Percentiles rank a stretch among this genome's conserved stretches.
Evolutionary conservation across 768 basidiomycete genomes (phyloP).

Genomic region (Mycena indigotica): DNA sequence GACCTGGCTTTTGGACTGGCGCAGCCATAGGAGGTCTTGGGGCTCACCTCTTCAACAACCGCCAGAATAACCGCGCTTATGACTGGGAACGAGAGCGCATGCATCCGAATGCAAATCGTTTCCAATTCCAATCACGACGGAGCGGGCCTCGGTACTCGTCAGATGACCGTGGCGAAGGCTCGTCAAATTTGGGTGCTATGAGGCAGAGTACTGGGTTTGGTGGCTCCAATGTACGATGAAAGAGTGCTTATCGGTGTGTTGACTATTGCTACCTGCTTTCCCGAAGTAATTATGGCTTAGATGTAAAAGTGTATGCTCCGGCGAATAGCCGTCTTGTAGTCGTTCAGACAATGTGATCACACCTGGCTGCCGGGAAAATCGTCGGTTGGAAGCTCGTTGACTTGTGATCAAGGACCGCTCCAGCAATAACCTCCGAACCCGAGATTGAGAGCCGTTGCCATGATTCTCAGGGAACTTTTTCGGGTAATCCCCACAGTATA

Average conservation of each 20-base stretch:
- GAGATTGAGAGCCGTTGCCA: background rate
- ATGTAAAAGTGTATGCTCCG: constrained; percentile 13
- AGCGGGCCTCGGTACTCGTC: constrained; percentile 23
- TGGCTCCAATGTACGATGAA: constrained; percentile 70
- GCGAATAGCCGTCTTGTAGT: constrained; percentile 18
- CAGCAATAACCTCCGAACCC: too few species aligned
- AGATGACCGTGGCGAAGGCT: constrained; percentile 67
- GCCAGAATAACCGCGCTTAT: constrained; percentile 37
- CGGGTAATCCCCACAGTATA: constrained; percentile 18
- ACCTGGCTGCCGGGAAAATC: constrained; percentile 19
- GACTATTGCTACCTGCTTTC: background rate
- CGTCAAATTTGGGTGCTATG: constrained; percentile 70
- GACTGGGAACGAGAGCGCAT: constrained; percentile 61
- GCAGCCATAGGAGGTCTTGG: constrained; percentile 73
- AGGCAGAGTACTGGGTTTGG: constrained; percentile 81
- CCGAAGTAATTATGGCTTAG: too few species aligned
- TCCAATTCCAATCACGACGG: constrained; percentile 31
- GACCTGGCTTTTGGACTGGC: constrained; percentile 86
- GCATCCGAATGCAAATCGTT: constrained; percentile 28
- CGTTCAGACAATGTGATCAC: constrained; percentile 9
- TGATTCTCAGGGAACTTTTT: background rate
- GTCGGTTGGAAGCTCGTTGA: constrained; percentile 2
- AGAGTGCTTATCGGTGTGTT: constrained; percentile 6
- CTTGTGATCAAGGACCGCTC: background rate
- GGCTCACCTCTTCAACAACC: constrained; percentile 53